Conservation (phyloP, 192 early-diverging fungal species). For the Neocallimastix lanati region DNA sequence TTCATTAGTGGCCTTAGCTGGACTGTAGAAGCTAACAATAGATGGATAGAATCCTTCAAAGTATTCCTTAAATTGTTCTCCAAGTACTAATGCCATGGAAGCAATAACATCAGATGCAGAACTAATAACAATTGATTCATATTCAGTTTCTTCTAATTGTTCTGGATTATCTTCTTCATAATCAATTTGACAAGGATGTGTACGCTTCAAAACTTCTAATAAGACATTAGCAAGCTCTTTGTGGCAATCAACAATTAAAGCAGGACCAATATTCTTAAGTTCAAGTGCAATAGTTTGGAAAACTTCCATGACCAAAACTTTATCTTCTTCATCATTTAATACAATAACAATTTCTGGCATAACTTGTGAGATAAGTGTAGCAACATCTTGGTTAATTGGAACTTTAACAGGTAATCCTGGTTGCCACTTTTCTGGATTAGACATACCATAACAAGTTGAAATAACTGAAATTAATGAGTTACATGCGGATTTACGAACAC, state of each 20-base stretch:
- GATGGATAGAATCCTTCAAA: constrained; percentile 62
- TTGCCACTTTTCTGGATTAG: constrained; percentile 45
- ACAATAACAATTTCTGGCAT: constrained; percentile 50
- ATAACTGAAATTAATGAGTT: constrained; percentile 56
- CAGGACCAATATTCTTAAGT: not conserved
- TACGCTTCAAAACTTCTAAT: not conserved
- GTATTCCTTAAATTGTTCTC: constrained; percentile 50
- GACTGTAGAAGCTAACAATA: constrained; percentile 56
- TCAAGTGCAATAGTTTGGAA: not conserved
- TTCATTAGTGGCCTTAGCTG: constrained; percentile 16
- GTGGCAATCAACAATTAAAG: not conserved
- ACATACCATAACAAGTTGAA: constrained; percentile 56
- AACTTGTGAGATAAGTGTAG: constrained; percentile 40
- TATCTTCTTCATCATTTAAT: constrained; percentile 65
- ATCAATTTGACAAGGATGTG: not conserved
- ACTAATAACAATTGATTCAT: constrained; percentile 60
- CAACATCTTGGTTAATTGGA: constrained; percentile 58
- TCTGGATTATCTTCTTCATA: constrained; percentile 40
- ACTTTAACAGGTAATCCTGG: constrained; percentile 26
- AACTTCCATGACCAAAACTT: constrained; percentile 33
- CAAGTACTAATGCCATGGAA: constrained; percentile 51
- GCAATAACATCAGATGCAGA: constrained; percentile 66
- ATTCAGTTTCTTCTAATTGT: constrained; percentile 71
- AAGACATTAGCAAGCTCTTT: not conserved
- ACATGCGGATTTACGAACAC: constrained; percentile 58